Conservation (phyloP, 352 stramenopile genomes). For the Phytophthora brassicae region DNA sequence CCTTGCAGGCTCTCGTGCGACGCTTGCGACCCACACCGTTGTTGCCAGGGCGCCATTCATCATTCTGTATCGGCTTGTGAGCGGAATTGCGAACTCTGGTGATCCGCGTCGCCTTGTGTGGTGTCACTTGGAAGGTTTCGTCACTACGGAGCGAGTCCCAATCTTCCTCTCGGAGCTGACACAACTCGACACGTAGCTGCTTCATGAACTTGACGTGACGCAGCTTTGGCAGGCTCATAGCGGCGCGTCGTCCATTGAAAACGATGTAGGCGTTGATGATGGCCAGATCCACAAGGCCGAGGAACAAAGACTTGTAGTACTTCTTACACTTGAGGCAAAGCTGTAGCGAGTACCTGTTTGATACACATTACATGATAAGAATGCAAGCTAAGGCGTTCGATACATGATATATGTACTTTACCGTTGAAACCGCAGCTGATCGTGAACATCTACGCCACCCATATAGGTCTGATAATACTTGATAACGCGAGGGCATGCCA, state of each 20-base stretch:
- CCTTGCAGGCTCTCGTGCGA: no score
- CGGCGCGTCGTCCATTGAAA: background rate
- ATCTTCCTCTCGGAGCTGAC: background rate
- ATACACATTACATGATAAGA: background rate
- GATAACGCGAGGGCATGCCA: background rate
- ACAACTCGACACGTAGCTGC: background rate
- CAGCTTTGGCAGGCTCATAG: background rate
- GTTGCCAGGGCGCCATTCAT: conserved; percentile 2
- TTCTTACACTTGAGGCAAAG: background rate
- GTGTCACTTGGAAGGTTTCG: no score
- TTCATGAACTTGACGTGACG: conserved; percentile 7
- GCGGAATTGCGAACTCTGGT: no score
- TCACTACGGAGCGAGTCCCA: background rate
- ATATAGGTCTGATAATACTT: background rate
- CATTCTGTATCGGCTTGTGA: conserved; percentile 1
- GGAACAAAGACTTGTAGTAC: background rate
- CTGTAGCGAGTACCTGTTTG: background rate
- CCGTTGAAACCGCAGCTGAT: background rate
- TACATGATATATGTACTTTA: background rate
- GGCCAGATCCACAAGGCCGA: conserved; percentile 1
- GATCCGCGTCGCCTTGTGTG: no score
- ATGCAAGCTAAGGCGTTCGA: no score
- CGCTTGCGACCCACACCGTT: no score
- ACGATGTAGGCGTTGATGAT: conserved; percentile 1
- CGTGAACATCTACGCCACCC: background rate